Conservation (phyloP, 2,329 filamentous ascomycete genomes). For the Trichoderma lentiforme region DNA sequence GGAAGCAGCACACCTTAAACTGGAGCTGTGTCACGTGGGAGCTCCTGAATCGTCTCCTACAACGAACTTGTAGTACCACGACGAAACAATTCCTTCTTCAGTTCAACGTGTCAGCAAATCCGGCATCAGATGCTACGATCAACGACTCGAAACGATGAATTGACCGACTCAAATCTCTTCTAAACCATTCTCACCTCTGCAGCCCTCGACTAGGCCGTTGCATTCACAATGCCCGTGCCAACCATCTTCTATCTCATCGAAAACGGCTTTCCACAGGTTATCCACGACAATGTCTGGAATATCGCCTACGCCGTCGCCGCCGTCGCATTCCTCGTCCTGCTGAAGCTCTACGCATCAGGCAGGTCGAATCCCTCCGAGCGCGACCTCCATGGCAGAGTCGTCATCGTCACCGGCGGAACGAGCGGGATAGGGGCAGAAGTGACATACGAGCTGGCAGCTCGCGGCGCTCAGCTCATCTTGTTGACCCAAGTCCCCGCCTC, state of each 20-base stretch:
- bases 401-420: conserved; percentile 92
- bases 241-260: conserved; percentile 46
- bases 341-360: conserved; percentile 77
- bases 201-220: background rate
- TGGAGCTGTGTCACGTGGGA: conserved; percentile 19
- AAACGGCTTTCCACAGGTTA: conserved; percentile 49
- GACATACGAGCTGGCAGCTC: conserved; percentile 68
- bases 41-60: conserved; percentile 11
- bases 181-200: background rate
- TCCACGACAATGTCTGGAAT: conserved; percentile 43
- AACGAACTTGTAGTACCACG: background rate
- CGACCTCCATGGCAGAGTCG: conserved; percentile 87
- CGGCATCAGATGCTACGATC: background rate
- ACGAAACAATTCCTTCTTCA: background rate
- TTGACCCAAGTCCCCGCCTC: conserved; percentile 77
- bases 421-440: conserved; percentile 84
- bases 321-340: conserved; percentile 39
- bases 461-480: conserved; percentile 87
- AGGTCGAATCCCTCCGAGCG: conserved; percentile 71
- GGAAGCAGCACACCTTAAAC: background rate
- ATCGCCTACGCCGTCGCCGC: conserved; percentile 40
- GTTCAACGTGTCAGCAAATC: background rate
- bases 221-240: conserved; percentile 48
- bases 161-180: background rate
- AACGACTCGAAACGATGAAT: background rate